Base-by-base conservation (phyloP, 2,329 filamentous ascomycete species). In the Scortechinia acanthostroma region DNA sequence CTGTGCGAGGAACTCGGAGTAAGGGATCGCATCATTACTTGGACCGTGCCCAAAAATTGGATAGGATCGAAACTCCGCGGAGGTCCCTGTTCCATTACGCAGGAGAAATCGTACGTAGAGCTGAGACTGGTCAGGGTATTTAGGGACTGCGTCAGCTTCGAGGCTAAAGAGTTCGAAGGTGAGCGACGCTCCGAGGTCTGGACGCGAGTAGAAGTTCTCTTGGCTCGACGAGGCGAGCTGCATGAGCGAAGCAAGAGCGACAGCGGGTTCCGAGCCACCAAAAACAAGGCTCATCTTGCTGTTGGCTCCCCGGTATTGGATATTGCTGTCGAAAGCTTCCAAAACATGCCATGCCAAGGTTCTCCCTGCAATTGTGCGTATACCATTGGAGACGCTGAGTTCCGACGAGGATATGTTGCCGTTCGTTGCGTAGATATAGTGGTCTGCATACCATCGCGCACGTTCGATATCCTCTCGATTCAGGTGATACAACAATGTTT, bases 61-160 rank as follows among this genome's bases (percentile, higher is more conserved):
- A 49, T 73, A 77, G 1, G 64, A 49, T 15, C 59, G 54, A 22
- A 66, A 62, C 1, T 53, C 51, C 22, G 55, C 54, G 19, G 57
- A 49, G 10, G 49, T 44, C 20, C 63, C 59, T 0, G 75, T 76
- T 43, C 73, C 74, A 51, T 82, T 81, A 51, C 72, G 73, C 58
- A 76, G 71, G 46, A 70, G 62, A 55, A 81, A 77, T 17, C 73
- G 68, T 22, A 81, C 70, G 57, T 61, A 75, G 33, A 82, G 64
- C 19, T 78, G 63, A 2, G 61, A 55, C 0, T 53, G 52, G 14
- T 49, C 43, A 1, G 70, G 69, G 45, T 70, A 73, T 28, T 54
- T 50, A 0, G 54, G 53, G 19, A 55, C 52, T 16, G 51, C 47
- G 42, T 62, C 58, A 25, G 51, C 53, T 13, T 60, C 58, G 40